phyloP scores from a whole-genome alignment of 2,329 filamentous ascomycete species.

The Aspergillus fructus region DNA sequence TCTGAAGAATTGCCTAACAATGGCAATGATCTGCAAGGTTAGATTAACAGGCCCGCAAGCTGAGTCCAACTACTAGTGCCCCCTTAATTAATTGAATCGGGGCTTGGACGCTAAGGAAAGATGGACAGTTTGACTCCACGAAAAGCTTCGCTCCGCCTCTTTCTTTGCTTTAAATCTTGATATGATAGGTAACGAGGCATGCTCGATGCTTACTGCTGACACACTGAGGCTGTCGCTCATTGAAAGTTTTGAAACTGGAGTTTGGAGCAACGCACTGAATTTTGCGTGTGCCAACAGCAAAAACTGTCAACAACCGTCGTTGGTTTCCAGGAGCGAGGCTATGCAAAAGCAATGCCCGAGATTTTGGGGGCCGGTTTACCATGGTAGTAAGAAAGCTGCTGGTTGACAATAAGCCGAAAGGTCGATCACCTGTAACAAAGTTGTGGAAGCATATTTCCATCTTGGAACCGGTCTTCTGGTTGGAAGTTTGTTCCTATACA shows the following conservation, averaged over 20 bases:
- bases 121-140: not conserved
- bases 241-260: not conserved
- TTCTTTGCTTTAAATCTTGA: not conserved
- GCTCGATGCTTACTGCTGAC: not conserved
- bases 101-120: not conserved
- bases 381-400: not conserved
- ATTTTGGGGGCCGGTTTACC: not conserved
- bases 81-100: too few relatives aligned
- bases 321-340: too few relatives aligned
- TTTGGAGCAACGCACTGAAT: not conserved
- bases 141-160: conserved; percentile 3
- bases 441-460: too few relatives aligned
- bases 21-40: not conserved
- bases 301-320: not conserved
- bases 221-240: not conserved
- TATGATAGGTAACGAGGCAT: not conserved
- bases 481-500: too few relatives aligned
- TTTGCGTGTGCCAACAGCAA: not conserved
- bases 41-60: not conserved
- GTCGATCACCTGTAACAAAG: too few relatives aligned
- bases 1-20: not conserved
- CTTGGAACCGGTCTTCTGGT: too few relatives aligned
- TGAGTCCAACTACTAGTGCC: not conserved
- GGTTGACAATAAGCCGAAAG: not conserved
- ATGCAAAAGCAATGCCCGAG: not conserved